Evolutionary conservation across 495 filamentous ascomycete species (phyloP).

Genomic region (Penicillium lagena): DNA sequence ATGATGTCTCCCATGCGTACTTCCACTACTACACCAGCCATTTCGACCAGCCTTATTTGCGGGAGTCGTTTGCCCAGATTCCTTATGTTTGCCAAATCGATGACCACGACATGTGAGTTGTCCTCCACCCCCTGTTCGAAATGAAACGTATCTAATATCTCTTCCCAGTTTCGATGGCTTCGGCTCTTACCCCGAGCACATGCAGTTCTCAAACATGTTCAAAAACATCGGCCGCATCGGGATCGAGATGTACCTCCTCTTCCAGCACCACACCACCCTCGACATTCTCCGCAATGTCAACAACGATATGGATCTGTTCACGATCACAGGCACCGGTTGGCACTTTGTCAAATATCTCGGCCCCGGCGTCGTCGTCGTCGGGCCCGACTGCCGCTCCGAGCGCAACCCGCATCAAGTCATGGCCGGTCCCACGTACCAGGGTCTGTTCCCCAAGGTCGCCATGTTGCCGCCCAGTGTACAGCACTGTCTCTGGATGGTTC

Average conservation of each 20-base stretch:
- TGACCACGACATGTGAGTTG: conserved; percentile 93
- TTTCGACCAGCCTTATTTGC: conserved; percentile 89
- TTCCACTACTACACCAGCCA: conserved; percentile 98
- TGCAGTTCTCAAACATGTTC: conserved; percentile 96
- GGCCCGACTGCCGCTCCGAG: conserved; percentile 86
- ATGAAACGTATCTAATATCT: conserved; percentile 9
- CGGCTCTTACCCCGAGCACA: conserved; percentile 94
- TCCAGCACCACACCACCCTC: conserved; percentile 95
- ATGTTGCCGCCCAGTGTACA: conserved; percentile 88
- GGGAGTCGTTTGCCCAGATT: conserved; percentile 96
- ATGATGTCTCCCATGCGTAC: conserved; percentile 91
- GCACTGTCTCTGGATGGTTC: conserved; percentile 92
- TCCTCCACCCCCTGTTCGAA: neutral
- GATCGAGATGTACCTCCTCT: conserved; percentile 98
- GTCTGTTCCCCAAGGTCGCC: conserved; percentile 91
- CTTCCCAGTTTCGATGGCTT: conserved; percentile 84
- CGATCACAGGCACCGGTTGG: conserved; percentile 94
- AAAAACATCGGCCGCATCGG: conserved; percentile 96
- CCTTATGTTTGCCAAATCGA: conserved; percentile 89
- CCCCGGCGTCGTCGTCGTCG: conserved; percentile 82
- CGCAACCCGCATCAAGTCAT: conserved; percentile 86
- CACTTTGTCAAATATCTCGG: conserved; percentile 97
- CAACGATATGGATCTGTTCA: conserved; percentile 88
- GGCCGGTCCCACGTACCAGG: conserved; percentile 95
- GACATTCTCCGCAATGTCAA: conserved; percentile 84